Evolutionary conservation across 1,139 yeast species (phyloP), one percentile per base, ranked within the genome.

Genomic region (Kodamaea derodonti): DNA sequence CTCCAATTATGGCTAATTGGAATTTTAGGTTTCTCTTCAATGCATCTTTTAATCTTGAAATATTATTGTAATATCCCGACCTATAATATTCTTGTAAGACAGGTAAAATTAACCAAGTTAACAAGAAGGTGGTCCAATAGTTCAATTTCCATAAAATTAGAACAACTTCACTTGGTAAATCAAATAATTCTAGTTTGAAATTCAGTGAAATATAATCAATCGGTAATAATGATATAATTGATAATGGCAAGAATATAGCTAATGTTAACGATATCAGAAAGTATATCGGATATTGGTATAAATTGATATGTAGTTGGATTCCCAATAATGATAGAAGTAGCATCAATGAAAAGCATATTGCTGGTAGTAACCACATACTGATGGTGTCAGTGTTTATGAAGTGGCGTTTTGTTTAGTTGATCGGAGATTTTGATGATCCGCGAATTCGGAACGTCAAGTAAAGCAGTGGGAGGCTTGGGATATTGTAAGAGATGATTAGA

Each of bases 81-180:
- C 78, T 74, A 45, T 78, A 82, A 60, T 72, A 86, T 46, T 81
- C 83, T 51, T 84, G 92, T 22, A 84, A 62, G 28, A 80, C 58
- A 0, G 95, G 95, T 34, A 86, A 54, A 1, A 84, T 47, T 9
- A 78, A 60, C 87, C 95, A 85, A 20, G 95, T 85, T 38, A 86
- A 60, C 20, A 70, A 52, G 49, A 85, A 86, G 0, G 95, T 84
- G 12, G 75, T 62, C 95, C 95, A 86, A 57, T 86, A 86, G 37
- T 82, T 79, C 32, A 75, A 52, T 45, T 83, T 74, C 95, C 95
- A 86, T 22, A 82, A 53, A 6, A 65, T 52, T 23, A 78, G 59
- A 8, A 83, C 68, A n/a, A 70, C 66, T 2, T 55, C 47, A 37
- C 77, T 73, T 0, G 69, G 61, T 18, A 65, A 34, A 12, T 42